Base-by-base conservation (phyloP, 2,329 filamentous ascomycete genomes). In the Trichophyton rubrum region DNA sequence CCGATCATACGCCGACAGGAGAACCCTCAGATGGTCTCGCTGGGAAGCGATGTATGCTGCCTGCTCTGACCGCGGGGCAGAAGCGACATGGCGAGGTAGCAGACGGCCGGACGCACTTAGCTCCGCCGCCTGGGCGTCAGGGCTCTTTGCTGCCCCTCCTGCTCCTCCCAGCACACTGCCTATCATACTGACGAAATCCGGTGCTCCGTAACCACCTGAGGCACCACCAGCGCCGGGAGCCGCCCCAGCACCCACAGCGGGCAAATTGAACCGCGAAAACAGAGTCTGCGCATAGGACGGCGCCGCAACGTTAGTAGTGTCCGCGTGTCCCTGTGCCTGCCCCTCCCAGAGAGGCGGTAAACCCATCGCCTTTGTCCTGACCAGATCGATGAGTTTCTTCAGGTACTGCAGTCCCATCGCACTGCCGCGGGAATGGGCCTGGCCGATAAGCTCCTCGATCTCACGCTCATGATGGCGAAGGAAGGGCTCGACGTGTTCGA, bases 361-460 rank as follows among this genome's bases (percentile, higher is more conserved):
- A 62, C 90, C 89, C n/a, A 97, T 78, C 6, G 95, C 76, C 65
- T 87, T 86, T 66, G 89, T 86, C 68, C 87, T 86, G 65, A 93
- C 74, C 63, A 84, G 74, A 65, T 90, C 87, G 67, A 91, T 83
- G 58, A 82, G 81, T 66, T 83, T 81, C 70, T 87, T 87, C 64
- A 91, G 74, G 72, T 90, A 91, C 66, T 85, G 79, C 62, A 95
- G 78, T 45, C 92, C 91, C 43, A 89, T 85, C 15, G 84, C 79
- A 74, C 86, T 88, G 63, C 89, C 83, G 61, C 85, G 85, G 66
- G 90, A 88, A 73, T 97, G 91, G 45, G 85, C 80, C 62, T 85
- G 82, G 65, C 85, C 86, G 72, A 97, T 96, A 70, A 96, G 86
- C 63, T 89, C 84, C 70, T 99, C 93, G 73, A 99, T 97, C 66